Base-by-base conservation (phyloP, 2,329 filamentous ascomycete species). In the Cadophora sp. region DNA sequence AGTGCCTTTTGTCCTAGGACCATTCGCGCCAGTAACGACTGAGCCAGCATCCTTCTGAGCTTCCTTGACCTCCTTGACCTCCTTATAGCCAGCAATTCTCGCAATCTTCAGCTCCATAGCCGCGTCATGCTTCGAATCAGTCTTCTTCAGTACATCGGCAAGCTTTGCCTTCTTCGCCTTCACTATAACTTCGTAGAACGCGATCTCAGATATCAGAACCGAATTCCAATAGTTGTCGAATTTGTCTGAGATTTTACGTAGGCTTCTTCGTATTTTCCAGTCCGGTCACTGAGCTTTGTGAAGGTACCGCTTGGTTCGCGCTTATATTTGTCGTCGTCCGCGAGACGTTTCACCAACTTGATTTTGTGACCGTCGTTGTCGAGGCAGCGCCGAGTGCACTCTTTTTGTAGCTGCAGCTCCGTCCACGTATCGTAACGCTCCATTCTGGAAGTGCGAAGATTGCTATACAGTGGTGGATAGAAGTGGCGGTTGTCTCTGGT, bases 401-500 rank as follows among this genome's bases (percentile, higher is more conserved):
- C 56, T 22, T 59, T 24, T 11, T 37, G 56, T 1, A 59, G n/a
- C n/a, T 43, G 31, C 7, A n/a, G 11, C 34, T 59, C 56, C 22
- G 56, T 59, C 56, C 56, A 59, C 34, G 24, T 40, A 12, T 59
- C 56, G 22, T 59, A 59, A 27, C 56, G 56, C 24, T 59, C 34
- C 56, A 59, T 59, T 19, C 22, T 59, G 56, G 22, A 9, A 6
- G 3, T 22, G 19, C 7, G 43, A 48, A 9, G 43, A 22, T 22
- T 48, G 3, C 4, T 22, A n/a, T 48, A 22, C 19, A 43, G 40
- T 43, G 40, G 40, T 43, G 24, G 31, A 34, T 34, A 0, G 4
- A 3, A 9, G 40, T 43, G 12, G 6, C 19, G 12, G 40, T 43
- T 11, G 40, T 1, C 40, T 43, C n/a, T n/a, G n/a, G n/a, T n/a